Evolutionary conservation across 257 asterid species (phyloP), one percentile per base, ranked within the genome.

Genomic region (Perilla frutescens): DNA sequence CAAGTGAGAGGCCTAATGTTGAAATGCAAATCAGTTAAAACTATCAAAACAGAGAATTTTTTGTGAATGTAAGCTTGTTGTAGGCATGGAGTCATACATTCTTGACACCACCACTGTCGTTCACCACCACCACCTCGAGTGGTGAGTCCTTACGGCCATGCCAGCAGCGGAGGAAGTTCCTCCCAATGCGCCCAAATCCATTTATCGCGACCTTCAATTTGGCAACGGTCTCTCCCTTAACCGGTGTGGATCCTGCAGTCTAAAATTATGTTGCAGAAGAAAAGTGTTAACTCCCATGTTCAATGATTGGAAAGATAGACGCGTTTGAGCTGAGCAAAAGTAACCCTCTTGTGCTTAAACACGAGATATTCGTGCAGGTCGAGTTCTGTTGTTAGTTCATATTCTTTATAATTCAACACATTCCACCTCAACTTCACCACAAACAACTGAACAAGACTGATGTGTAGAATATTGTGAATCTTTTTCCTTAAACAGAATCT

Each of bases 101-200:
- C 82, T 89, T 93, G 26, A 93, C 98, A 84, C 98, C 96, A 0
- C 93, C 97, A 64, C 97, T 93, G 90, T 93, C 97, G 37, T 93
- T 93, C 75, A 91, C 88, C 12, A 89, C 92, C 31, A 93, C 58
- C 11, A 93, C 98, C 2, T 93, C 98, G 3, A 91, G 89, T n/a
- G 97, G 98, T 26, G 98, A 91, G 67, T 90, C 88, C 76, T 90
- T 84, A 44, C 96, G 89, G 5, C 97, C 98, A 48, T 93, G 98
- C 97, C 98, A 93, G 87, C 97, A 93, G 10, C 96, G 89, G 41
- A 92, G 96, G 82, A 92, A 92, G 96, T 93, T 93, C 81, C 98
- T 79, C 3, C 98, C 98, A 63, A 91, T 91, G 62, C 98, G 93
- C 4, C 98, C 97, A 26, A 93, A 90, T 37, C 98, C 97, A 50